A percentile compares a stretch with the other conserved stretches of the same genome.
These are phyloP conservation scores for Annulohypoxylon nitens DNA, from an alignment of 495 filamentous ascomycete genomes.

Conservation along the genomic window DNA sequence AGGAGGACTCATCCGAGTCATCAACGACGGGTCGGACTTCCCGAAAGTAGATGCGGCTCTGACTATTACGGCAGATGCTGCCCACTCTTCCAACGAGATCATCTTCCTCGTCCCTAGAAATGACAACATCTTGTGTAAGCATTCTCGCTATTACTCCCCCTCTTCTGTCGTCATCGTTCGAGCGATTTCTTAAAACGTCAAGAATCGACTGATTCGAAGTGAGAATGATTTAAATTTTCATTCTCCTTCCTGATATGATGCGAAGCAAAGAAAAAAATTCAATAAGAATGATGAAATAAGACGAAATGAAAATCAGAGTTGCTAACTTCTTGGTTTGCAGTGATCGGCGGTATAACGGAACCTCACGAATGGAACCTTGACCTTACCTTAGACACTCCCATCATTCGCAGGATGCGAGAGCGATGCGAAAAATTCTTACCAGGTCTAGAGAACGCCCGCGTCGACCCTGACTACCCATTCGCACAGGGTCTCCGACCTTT, in stretches of 20 bases:
- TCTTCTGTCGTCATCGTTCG: not conserved
- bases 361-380: conserved; percentile 57
- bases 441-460: conserved; percentile 56
- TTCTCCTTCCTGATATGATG: not conserved
- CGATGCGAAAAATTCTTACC: conserved; percentile 62
- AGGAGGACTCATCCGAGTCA: conserved; percentile 63
- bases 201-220: not conserved
- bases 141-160: not conserved
- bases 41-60: conserved; percentile 61
- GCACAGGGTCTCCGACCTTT: conserved; percentile 62
- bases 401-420: conserved; percentile 59
- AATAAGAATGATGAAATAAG: not conserved
- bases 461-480: conserved; percentile 61
- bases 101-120: conserved; percentile 66
- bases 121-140: conserved; percentile 60
- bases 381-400: conserved; percentile 58
- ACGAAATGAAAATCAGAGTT: not conserved
- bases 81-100: conserved; percentile 57
- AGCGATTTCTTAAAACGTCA: not conserved
- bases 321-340: conserved; percentile 30
- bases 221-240: not conserved
- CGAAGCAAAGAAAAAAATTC: not conserved
- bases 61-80: conserved; percentile 56
- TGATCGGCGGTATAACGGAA: conserved; percentile 61
- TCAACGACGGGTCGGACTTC: conserved; percentile 64